Conservation (phyloP, 2,329 filamentous ascomycete species). For the Ophiostoma piceae region DNA sequence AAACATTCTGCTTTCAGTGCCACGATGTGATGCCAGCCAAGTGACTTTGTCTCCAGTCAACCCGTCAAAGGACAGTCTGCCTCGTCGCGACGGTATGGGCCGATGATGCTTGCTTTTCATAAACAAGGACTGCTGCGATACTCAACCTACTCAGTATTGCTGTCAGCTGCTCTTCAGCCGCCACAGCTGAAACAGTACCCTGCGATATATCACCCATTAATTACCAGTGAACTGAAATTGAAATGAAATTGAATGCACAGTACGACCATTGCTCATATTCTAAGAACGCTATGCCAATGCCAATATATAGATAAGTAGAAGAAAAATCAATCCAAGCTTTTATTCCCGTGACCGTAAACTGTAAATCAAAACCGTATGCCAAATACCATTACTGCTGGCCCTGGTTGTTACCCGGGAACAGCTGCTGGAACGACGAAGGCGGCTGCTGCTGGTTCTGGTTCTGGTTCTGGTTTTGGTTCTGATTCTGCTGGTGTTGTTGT, state of each 20-base stretch:
- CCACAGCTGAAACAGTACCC: background rate
- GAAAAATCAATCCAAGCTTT: background rate
- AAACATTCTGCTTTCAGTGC: background rate
- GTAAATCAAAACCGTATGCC: background rate
- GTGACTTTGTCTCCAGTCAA: background rate
- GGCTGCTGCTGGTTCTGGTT: slow-evolving; percentile 12
- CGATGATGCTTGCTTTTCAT: background rate
- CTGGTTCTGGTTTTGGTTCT: slow-evolving; percentile 17
- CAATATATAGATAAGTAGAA: background rate
- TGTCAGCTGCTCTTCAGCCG: background rate
- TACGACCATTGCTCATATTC: background rate
- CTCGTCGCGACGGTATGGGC: background rate
- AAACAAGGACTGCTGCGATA: background rate
- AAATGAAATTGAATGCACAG: background rate
- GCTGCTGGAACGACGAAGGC: slow-evolving; percentile 21
- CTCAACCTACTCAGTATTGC: too few relatives aligned
- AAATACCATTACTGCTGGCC: slow-evolving; percentile 15
- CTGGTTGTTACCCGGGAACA: slow-evolving; percentile 20
- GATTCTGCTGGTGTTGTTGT: background rate
- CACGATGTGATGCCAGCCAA: background rate
- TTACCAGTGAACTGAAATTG: background rate
- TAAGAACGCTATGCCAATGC: background rate
- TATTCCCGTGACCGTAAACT: background rate
- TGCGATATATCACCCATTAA: background rate
- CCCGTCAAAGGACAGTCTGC: background rate